Percentiles rank a stretch among this genome's conserved stretches.
phyloP scores from a whole-genome alignment of 1,284 basidiomycete species.

The Pseudozyma tsukubaensis region DNA sequence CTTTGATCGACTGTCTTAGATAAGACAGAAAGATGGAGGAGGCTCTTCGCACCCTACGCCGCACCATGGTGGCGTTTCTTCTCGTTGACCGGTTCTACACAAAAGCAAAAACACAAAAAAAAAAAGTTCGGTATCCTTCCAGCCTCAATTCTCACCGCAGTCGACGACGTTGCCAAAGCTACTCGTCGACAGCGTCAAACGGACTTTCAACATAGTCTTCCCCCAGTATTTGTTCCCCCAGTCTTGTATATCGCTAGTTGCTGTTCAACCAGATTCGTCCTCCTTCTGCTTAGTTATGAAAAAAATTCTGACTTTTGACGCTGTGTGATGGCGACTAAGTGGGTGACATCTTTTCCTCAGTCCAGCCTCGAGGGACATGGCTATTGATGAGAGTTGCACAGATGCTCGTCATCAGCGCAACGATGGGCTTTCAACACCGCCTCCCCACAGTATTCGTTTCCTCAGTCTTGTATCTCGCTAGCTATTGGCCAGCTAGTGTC shows the following conservation, averaged over 20 bases:
- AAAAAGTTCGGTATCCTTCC: not conserved
- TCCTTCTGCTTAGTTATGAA: not conserved
- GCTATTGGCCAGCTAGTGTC: constrained; percentile 16
- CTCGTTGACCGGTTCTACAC: not conserved
- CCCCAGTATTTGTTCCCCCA: not conserved
- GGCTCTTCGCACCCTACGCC: not conserved
- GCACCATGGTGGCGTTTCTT: not conserved
- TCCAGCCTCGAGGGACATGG: too few species aligned
- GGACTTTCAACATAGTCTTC: not conserved
- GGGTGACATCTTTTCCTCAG: not conserved
- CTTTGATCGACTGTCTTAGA: too few species aligned
- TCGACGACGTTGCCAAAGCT: not conserved
- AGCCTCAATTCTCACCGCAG: not conserved
- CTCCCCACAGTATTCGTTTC: not conserved
- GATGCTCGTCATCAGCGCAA: not conserved
- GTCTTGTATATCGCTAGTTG: not conserved
- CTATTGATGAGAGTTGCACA: not conserved
- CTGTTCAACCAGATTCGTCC: constrained; percentile 19
- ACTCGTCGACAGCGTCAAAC: not conserved
- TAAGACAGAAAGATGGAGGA: too few species aligned
- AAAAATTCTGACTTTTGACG: too few species aligned
- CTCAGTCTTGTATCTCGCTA: not conserved
- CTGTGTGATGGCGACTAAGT: too few species aligned
- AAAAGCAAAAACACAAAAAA: not conserved
- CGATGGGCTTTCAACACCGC: not conserved